These are phyloP conservation scores for Trichoderma sp. DNA, from an alignment of 2,329 filamentous ascomycete species.

Conservation along the genomic window DNA sequence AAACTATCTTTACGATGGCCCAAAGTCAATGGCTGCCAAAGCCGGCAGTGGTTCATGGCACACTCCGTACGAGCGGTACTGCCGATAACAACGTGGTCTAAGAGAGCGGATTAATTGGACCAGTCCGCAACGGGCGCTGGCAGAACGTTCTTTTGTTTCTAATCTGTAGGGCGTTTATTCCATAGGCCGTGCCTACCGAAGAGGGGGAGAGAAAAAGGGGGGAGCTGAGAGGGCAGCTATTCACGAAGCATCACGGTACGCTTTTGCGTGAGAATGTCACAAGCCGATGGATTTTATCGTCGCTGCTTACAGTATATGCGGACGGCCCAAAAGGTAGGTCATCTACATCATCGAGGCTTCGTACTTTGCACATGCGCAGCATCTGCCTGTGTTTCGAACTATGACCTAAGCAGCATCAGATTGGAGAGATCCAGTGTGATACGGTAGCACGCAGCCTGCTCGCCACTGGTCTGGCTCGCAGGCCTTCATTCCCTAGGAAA, in stretches of 20 bases:
- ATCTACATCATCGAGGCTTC: conserved; percentile 2
- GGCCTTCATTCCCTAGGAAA: conserved; percentile 3
- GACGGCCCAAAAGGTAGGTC: conserved; percentile 13
- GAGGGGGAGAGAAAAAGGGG: neutral
- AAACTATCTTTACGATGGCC: neutral
- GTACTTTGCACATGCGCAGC: neutral
- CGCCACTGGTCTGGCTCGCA: conserved; percentile 2
- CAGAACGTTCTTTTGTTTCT: neutral
- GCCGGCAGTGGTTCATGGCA: conserved; percentile 7
- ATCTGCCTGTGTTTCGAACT: neutral
- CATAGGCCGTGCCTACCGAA: conserved; percentile 5
- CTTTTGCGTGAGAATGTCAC: neutral
- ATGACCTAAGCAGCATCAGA: conserved; percentile 10
- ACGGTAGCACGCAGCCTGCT: neutral
- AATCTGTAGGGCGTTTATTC: neutral
- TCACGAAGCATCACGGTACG: conserved; percentile 9
- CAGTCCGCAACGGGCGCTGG: conserved; percentile 5
- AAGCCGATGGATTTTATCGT: neutral
- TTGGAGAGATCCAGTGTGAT: conserved; percentile 13
- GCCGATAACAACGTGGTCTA: conserved; percentile 9
- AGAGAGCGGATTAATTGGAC: conserved; percentile 13
- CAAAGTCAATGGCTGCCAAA: neutral
- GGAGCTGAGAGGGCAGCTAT: neutral
- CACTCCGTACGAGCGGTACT: neutral
- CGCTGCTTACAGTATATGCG: neutral